A percentile compares a stretch with the other conserved stretches of the same genome.
These are phyloP conservation scores for Myxozyma vanderwaltii DNA, from an alignment of 805 yeast genomes.

Conservation along the genomic window DNA sequence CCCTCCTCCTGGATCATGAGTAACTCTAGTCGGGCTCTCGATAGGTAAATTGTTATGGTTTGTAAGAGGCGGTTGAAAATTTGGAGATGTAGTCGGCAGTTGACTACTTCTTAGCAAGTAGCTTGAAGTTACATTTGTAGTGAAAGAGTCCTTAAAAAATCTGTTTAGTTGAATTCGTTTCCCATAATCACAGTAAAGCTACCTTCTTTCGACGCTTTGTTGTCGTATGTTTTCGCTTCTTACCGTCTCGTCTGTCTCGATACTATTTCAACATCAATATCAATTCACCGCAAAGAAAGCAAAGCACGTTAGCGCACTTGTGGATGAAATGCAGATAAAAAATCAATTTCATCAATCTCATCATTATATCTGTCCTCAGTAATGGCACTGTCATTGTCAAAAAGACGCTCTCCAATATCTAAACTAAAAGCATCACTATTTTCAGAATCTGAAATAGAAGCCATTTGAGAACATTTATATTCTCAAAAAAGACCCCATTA, in stretches of 20 bases:
- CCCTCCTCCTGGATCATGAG: constrained; percentile 8
- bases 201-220: not conserved
- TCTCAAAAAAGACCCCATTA: too few species aligned
- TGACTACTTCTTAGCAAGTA: not conserved
- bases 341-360: constrained; percentile 21
- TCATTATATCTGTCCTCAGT: not conserved
- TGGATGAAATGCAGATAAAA: not conserved
- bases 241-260: not conserved
- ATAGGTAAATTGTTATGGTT: not conserved
- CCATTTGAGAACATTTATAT: constrained; percentile 21
- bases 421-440: constrained; percentile 14
- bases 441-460: constrained; percentile 31
- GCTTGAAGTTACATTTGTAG: not conserved
- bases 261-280: not conserved
- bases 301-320: not conserved
- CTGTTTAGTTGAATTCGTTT: not conserved
- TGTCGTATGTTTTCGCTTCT: too few species aligned
- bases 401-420: constrained; percentile 1
- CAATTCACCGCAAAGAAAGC: not conserved
- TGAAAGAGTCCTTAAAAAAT: not conserved
- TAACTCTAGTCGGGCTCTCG: not conserved
- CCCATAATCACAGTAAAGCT: not conserved
- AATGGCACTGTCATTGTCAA: not conserved
- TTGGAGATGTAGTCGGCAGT: not conserved
- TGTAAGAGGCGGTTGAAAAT: not conserved